A percentile compares a stretch with the other conserved stretches of the same genome.
Evolutionary conservation across 352 stramenopile genomes (phyloP).

Genomic region (Aphanomyces astaci): DNA sequence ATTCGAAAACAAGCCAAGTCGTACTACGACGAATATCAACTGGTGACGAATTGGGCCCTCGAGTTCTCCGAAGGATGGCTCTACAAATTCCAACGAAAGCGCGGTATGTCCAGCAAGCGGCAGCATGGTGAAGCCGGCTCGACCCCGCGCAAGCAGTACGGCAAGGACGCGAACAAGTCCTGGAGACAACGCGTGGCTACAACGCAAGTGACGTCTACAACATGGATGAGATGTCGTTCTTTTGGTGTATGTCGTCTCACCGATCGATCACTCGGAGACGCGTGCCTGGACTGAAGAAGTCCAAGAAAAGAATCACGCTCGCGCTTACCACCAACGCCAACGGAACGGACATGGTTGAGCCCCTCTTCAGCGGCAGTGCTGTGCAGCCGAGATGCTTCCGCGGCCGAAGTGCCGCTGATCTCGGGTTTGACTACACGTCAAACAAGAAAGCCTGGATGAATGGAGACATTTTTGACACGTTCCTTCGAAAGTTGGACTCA

Average conservation of each 20-base stretch:
- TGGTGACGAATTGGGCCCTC: background rate
- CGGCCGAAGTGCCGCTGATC: background rate
- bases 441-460: constrained; percentile 21
- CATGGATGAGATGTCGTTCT: constrained; percentile 22
- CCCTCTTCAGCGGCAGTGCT: no score
- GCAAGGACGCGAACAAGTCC: no score
- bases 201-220: constrained; percentile 21
- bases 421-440: constrained; percentile 5
- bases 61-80: constrained; percentile 14
- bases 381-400: constrained; percentile 4
- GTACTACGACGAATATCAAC: background rate
- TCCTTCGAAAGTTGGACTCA: background rate
- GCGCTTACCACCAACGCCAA: constrained; percentile 5
- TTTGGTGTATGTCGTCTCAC: constrained; percentile 13
- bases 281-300: background rate
- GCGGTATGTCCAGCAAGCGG: no score
- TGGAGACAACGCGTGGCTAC: constrained; percentile 9
- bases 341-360: background rate
- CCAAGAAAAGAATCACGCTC: constrained; percentile 5
- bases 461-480: background rate
- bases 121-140: no score
- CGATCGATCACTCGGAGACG: no score
- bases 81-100: no score
- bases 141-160: no score
- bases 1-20: no score